Percentiles rank a stretch among this genome's conserved stretches.
These are phyloP conservation scores for Pseudomicrostroma phylloplanum DNA, from an alignment of 1,284 basidiomycete species.

Conservation along the genomic window DNA sequence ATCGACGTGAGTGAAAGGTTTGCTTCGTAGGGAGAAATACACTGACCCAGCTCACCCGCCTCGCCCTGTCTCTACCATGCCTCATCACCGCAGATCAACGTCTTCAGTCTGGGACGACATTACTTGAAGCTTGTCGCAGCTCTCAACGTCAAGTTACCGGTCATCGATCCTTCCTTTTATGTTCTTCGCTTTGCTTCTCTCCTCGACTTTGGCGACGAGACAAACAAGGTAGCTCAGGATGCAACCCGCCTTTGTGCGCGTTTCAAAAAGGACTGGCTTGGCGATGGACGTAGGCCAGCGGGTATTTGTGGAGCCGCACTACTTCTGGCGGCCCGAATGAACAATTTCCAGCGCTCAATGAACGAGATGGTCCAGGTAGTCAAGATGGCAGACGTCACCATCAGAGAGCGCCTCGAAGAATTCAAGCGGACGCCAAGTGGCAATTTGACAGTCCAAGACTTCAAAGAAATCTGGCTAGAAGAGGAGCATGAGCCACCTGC, in stretches of 20 bases:
- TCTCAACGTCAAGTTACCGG: conserved; percentile 73
- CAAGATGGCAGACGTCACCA: conserved; percentile 90
- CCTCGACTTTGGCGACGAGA: conserved; percentile 90
- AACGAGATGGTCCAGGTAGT: conserved; percentile 91
- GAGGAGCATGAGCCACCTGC: conserved; percentile 86
- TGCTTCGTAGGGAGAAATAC: not conserved
- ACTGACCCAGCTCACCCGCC: not conserved
- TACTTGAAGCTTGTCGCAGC: conserved; percentile 89
- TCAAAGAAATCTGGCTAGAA: conserved; percentile 82
- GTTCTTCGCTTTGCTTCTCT: conserved; percentile 94
- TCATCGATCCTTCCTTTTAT: conserved; percentile 94
- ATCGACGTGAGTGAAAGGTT: conserved; percentile 20
- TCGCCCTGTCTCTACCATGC: not conserved
- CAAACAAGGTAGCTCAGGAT: conserved; percentile 82
- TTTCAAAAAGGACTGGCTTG: conserved; percentile 97
- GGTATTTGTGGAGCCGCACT: conserved; percentile 95
- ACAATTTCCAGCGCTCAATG: conserved; percentile 84
- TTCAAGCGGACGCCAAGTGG: conserved; percentile 86
- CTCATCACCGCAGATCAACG: conserved; percentile 63
- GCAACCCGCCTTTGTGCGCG: conserved; percentile 88
- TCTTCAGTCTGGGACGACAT: conserved; percentile 91
- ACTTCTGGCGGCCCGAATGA: conserved; percentile 93
- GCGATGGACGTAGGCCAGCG: conserved; percentile 84
- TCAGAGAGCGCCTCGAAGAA: conserved; percentile 90
- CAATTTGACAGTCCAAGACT: conserved; percentile 79